Evolutionary conservation across 768 basidiomycete genomes (phyloP).

Genomic region (Leccinum olivaceopallidum): DNA sequence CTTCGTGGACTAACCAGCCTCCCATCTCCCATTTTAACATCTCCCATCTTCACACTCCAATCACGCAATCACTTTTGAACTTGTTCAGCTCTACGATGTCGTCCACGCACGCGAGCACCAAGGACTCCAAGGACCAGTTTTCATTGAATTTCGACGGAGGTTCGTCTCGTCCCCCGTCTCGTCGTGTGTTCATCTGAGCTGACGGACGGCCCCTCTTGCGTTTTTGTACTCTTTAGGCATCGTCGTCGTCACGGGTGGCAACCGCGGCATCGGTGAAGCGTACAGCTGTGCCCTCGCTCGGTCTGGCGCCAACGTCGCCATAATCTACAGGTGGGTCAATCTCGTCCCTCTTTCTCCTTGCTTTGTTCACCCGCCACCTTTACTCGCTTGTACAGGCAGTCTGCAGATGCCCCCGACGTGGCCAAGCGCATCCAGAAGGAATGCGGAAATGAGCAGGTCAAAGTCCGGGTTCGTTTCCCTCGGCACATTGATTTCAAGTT

Average conservation of each 20-base stretch:
- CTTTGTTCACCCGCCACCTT: not conserved
- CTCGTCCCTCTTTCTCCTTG: not conserved
- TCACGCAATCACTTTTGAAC: constrained; percentile 6
- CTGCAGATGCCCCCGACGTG: constrained; percentile 48
- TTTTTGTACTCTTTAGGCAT: constrained; percentile 34
- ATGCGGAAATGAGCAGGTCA: constrained; percentile 40
- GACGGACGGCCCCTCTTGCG: not conserved
- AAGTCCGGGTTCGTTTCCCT: constrained; percentile 35
- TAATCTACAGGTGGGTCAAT: constrained; percentile 52
- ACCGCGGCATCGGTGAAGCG: constrained; percentile 60
- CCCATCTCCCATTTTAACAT: not conserved
- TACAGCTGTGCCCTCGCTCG: constrained; percentile 52
- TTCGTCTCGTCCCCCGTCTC: constrained; percentile 14
- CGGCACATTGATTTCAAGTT: too few species aligned
- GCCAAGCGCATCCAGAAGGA: constrained; percentile 48
- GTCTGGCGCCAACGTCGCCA: constrained; percentile 58
- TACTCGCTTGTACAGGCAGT: constrained; percentile 34
- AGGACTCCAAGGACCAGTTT: constrained; percentile 1
- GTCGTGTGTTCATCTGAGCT: not conserved
- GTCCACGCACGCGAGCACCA: not conserved
- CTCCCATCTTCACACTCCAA: not conserved
- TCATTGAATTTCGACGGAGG: constrained; percentile 28
- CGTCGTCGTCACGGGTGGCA: constrained; percentile 62
- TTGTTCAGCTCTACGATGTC: constrained; percentile 16
- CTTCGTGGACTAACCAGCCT: not conserved